Percentiles rank a stretch among this genome's conserved stretches.
phyloP scores from a whole-genome alignment of 768 basidiomycete genomes.

The Pleurotus giganteus region DNA sequence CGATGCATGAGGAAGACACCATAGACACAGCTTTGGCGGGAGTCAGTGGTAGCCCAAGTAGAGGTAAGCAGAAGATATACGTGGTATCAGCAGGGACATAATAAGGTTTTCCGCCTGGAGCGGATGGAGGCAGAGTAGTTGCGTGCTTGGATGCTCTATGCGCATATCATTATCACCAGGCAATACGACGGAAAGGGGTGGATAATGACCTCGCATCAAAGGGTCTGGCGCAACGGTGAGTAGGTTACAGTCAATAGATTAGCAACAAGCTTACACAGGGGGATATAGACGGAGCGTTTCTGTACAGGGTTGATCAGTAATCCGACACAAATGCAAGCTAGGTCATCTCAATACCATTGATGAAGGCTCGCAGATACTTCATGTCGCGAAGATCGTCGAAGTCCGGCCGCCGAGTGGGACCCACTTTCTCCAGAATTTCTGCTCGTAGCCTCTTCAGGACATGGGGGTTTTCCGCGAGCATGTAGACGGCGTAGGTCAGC shows the following conservation, averaged over 20 bases:
- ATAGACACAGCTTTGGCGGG: slow-evolving; percentile 42
- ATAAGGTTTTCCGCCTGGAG: not conserved
- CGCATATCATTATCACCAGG: not conserved
- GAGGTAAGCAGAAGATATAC: not conserved
- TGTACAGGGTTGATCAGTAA: too few relatives aligned
- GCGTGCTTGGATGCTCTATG: not conserved
- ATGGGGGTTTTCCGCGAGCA: slow-evolving; percentile 50
- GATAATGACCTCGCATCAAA: slow-evolving; percentile 30
- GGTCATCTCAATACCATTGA: slow-evolving; percentile 49
- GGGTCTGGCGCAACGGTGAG: slow-evolving; percentile 21
- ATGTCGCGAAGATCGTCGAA: slow-evolving; percentile 55
- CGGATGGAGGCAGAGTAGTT: not conserved
- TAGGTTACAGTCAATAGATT: too few relatives aligned
- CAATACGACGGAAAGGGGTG: not conserved
- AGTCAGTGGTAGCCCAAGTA: not conserved
- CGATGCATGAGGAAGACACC: slow-evolving; percentile 60
- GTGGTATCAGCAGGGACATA: not conserved
- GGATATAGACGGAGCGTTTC: slow-evolving; percentile 55
- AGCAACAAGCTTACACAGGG: slow-evolving; percentile 35
- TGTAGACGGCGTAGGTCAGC: slow-evolving; percentile 53
- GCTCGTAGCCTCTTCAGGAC: slow-evolving; percentile 44
- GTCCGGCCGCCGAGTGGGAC: slow-evolving; percentile 41
- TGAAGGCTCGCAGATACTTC: slow-evolving; percentile 57
- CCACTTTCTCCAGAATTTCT: slow-evolving; percentile 48
- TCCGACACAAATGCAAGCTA: not conserved